A percentile compares a stretch with the other conserved stretches of the same genome.
Evolutionary conservation across 2,329 filamentous ascomycete species (phyloP).

Genomic region (Aspergillus amoenus): DNA sequence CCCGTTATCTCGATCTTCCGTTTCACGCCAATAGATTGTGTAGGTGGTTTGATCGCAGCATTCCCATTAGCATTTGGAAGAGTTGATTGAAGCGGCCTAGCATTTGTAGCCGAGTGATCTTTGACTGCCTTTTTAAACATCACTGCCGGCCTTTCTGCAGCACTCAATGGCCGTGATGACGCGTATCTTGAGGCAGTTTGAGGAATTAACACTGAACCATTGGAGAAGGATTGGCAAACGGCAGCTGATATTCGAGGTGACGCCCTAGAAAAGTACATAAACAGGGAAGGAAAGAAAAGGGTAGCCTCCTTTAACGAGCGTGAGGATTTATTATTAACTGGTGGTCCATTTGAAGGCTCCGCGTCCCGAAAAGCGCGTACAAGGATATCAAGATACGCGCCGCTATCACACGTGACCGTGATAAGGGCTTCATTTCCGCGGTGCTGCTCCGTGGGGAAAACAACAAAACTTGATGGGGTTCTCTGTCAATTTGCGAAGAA

Average conservation of each 20-base stretch:
- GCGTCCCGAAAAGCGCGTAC: conserved; percentile 1
- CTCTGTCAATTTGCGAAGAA: neutral
- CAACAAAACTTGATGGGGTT: neutral
- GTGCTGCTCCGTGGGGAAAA: conserved; percentile 8
- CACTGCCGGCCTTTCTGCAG: conserved; percentile 15
- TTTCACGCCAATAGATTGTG: conserved; percentile 34
- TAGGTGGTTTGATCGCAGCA: conserved; percentile 21
- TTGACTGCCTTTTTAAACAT: conserved; percentile 46
- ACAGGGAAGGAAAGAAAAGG: conserved; percentile 7
- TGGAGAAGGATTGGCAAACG: conserved; percentile 22
- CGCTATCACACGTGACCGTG: conserved; percentile 22
- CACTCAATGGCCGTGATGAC: conserved; percentile 21
- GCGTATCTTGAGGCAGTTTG: conserved; percentile 26
- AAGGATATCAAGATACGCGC: conserved; percentile 10
- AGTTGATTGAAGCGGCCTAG: conserved; percentile 36
- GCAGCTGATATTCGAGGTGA: conserved; percentile 19
- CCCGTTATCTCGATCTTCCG: conserved; percentile 39
- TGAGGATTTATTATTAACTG: neutral
- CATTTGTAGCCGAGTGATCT: conserved; percentile 33
- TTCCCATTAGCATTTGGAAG: conserved; percentile 26
- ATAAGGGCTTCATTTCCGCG: conserved; percentile 18
- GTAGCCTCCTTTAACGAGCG: neutral
- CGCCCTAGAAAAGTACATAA: conserved; percentile 29
- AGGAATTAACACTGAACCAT: conserved; percentile 19
- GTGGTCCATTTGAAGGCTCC: neutral